These are phyloP conservation scores for Micractinium conductrix DNA, from an alignment of 139 green algal genomes.

Conservation along the genomic window DNA sequence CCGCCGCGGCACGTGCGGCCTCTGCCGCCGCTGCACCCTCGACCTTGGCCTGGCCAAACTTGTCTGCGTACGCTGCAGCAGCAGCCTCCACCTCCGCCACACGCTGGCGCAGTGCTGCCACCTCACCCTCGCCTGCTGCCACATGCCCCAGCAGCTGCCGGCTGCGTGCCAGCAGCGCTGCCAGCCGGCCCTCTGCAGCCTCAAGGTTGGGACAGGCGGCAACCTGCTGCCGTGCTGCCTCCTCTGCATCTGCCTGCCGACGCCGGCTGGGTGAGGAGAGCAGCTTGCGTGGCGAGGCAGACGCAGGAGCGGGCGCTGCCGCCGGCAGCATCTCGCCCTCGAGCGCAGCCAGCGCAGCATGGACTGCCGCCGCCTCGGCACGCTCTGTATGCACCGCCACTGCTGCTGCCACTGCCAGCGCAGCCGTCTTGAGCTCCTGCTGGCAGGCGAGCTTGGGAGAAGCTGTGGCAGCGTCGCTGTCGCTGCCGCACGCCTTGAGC, in stretches of 20 bases:
- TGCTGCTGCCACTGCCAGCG: neutral
- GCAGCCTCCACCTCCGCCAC: constrained; percentile 16
- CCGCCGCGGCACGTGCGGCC: constrained; percentile 3
- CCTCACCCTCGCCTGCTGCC: neutral
- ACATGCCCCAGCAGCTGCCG: neutral
- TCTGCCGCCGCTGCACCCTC: constrained; percentile 11
- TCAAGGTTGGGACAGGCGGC: neutral
- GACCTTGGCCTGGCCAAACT: constrained; percentile 1
- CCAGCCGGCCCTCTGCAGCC: neutral
- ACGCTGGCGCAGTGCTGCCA: constrained; percentile 5
- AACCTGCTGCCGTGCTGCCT: neutral
- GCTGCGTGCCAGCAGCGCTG: constrained; percentile 1
- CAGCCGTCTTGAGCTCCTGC: neutral
- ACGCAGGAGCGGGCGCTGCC: neutral
- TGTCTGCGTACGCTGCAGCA: neutral
- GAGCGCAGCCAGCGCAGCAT: neutral
- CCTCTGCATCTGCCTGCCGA: neutral
- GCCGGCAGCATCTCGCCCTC: constrained; percentile 10
- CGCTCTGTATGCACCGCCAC: neutral
- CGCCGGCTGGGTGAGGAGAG: neutral
- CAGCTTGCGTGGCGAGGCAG: neutral
- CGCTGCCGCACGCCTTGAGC: too few species aligned
- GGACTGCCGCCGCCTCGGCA: constrained; percentile 3
- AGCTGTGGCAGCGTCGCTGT: neutral
- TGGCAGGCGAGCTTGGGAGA: neutral